Conservation (phyloP, 331 rosid genomes). For the Quercus tomentella region DNA sequence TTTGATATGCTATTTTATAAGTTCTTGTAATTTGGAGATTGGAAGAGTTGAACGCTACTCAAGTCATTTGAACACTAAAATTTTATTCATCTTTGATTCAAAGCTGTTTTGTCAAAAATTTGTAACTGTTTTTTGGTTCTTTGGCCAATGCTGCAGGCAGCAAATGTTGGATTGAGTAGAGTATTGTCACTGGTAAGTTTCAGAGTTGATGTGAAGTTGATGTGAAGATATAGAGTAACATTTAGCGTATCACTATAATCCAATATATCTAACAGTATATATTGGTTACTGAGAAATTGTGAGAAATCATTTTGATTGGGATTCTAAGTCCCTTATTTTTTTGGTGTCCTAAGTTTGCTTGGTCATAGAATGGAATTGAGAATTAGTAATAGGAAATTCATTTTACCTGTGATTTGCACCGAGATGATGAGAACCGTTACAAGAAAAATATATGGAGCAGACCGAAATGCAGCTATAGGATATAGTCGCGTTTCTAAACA, state of each 20-base stretch:
- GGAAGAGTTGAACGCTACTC: not conserved
- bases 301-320: not conserved
- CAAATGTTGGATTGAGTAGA: not conserved
- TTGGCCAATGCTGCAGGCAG: not conserved
- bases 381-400: not conserved
- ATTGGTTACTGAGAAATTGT: slow-evolving; percentile 20
- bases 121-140: not conserved
- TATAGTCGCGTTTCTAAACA: no score
- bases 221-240: no score
- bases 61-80: not conserved
- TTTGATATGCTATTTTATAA: no score
- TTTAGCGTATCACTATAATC: no score
- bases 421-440: no score
- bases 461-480: no score
- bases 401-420: not conserved
- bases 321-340: not conserved
- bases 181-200: not conserved
- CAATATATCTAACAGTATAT: no score
- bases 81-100: not conserved
- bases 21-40: no score
- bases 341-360: not conserved
- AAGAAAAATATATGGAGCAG: no score
- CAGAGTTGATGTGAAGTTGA: no score
- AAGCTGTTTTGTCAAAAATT: not conserved
- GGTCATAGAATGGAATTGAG: not conserved